Evolutionary conservation across 108 stramenopile species (phyloP).

Genomic region (Licmophora abbreviata): DNA sequence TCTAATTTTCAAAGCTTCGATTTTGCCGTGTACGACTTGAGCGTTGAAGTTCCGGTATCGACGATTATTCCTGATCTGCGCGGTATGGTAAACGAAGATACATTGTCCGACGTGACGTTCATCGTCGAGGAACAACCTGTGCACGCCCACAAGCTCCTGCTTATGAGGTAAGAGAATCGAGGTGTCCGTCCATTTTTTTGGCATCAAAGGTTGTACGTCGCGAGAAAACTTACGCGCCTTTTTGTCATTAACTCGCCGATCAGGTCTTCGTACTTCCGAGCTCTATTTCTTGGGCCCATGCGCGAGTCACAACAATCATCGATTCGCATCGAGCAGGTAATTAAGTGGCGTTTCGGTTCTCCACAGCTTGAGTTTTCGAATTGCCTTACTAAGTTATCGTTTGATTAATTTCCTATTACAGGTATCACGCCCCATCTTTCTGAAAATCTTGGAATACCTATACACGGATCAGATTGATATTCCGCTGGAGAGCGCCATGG

Average conservation of each 20-base stretch:
- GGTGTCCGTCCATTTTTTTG: no score
- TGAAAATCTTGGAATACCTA: constrained; percentile 86
- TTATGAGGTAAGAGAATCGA: no score
- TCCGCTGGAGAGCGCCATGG: constrained; percentile 87
- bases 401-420: no score
- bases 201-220: no score
- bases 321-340: constrained; percentile 59
- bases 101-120: constrained; percentile 88
- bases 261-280: constrained; percentile 90
- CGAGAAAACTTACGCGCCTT: neutral
- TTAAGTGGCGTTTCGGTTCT: constrained; percentile 17
- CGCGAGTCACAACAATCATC: constrained; percentile 65
- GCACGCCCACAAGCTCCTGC: constrained; percentile 90
- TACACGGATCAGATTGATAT: constrained; percentile 91
- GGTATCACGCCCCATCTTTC: constrained; percentile 71
- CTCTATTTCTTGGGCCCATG: constrained; percentile 87
- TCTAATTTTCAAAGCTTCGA: constrained; percentile 23
- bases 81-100: constrained; percentile 74
- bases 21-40: constrained; percentile 46
- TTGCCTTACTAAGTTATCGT: no score
- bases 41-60: constrained; percentile 66
- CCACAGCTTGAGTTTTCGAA: neutral
- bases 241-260: no score
- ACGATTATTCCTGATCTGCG: constrained; percentile 79
- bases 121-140: constrained; percentile 82